These are phyloP conservation scores for Astraeus odoratus DNA, from an alignment of 768 basidiomycete genomes.

Conservation along the genomic window DNA sequence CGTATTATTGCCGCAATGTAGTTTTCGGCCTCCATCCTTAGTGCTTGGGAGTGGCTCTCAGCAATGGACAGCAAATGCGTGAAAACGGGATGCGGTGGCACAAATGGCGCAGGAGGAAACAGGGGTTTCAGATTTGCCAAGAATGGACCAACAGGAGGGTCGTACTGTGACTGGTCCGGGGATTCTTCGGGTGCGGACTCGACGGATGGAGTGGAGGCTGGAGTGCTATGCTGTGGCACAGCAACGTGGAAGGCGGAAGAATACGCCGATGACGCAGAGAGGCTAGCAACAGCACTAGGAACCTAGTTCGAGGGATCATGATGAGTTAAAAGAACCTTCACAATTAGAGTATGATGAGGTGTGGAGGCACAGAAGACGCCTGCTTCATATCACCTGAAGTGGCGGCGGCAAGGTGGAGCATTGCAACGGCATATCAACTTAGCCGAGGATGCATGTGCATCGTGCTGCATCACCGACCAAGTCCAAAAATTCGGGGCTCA, in stretches of 20 bases:
- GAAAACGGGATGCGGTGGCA: slow-evolving; percentile 69
- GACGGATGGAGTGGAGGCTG: slow-evolving; percentile 21
- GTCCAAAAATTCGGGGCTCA: too few species aligned
- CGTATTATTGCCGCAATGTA: slow-evolving; percentile 47
- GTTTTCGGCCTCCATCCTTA: slow-evolving; percentile 53
- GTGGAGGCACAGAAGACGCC: too few species aligned
- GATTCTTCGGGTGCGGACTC: slow-evolving; percentile 20
- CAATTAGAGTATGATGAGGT: too few species aligned
- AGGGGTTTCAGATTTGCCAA: slow-evolving; percentile 52
- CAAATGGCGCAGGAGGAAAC: slow-evolving; percentile 71
- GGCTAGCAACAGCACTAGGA: slow-evolving; percentile 16
- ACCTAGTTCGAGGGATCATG: slow-evolving; percentile 13
- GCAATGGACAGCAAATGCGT: slow-evolving; percentile 56
- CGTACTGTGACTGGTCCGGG: slow-evolving; percentile 20
- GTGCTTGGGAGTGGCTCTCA: slow-evolving; percentile 41
- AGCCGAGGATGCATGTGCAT: too few species aligned
- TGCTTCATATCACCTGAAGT: too few species aligned
- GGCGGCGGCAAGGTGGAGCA: background rate
- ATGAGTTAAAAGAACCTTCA: too few species aligned
- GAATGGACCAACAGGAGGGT: slow-evolving; percentile 25
- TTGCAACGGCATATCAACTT: too few species aligned
- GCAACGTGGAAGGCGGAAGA: slow-evolving; percentile 41
- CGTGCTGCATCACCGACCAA: too few species aligned
- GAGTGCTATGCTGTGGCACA: slow-evolving; percentile 25
- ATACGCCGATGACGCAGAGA: slow-evolving; percentile 36